Percentiles rank a stretch among this genome's conserved stretches.
phyloP scores from a whole-genome alignment of 2,329 filamentous ascomycete genomes.

The Ophiocordyceps polyrhachis-furcata region DNA sequence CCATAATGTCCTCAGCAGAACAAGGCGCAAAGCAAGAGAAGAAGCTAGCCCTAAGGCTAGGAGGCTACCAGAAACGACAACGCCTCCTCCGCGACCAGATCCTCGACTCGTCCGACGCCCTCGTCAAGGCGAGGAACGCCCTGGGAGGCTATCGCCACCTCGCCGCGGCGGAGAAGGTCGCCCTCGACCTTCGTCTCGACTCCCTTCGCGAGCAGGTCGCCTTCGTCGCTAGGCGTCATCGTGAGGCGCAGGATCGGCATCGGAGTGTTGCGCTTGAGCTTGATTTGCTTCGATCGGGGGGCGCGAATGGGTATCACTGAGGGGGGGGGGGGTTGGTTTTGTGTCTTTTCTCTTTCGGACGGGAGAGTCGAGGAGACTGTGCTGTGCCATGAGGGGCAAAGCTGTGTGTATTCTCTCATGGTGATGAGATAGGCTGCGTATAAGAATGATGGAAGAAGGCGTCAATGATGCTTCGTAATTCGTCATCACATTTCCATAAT shows the following conservation, averaged over 20 bases:
- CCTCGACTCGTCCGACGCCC: slow-evolving; percentile 49
- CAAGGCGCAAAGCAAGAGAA: slow-evolving; percentile 79
- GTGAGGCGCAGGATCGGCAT: slow-evolving; percentile 81
- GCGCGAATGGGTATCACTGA: slow-evolving; percentile 21
- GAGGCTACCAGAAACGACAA: slow-evolving; percentile 76
- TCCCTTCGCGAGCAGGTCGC: slow-evolving; percentile 65
- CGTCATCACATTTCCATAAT: too few species aligned
- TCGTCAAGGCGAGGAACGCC: slow-evolving; percentile 54
- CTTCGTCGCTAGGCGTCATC: slow-evolving; percentile 62
- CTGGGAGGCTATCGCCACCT: slow-evolving; percentile 58
- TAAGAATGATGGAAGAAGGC: too few species aligned
- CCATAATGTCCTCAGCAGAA: slow-evolving; percentile 56
- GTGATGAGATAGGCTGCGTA: too few species aligned
- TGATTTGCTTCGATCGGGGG: slow-evolving; percentile 29
- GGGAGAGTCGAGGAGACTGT: too few species aligned
- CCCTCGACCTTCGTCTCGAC: slow-evolving; percentile 53
- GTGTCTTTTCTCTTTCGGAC: too few species aligned
- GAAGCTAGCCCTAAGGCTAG: slow-evolving; percentile 72
- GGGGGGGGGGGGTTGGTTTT: too few species aligned
- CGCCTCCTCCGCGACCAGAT: slow-evolving; percentile 70
- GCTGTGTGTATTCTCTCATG: too few species aligned
- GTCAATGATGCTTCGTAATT: too few species aligned
- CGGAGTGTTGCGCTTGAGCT: slow-evolving; percentile 61
- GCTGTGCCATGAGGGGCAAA: too few species aligned
- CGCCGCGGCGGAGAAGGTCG: slow-evolving; percentile 62